These are phyloP conservation scores for Fagus crenata DNA, from an alignment of 306 rosid species.

Conservation along the genomic window DNA sequence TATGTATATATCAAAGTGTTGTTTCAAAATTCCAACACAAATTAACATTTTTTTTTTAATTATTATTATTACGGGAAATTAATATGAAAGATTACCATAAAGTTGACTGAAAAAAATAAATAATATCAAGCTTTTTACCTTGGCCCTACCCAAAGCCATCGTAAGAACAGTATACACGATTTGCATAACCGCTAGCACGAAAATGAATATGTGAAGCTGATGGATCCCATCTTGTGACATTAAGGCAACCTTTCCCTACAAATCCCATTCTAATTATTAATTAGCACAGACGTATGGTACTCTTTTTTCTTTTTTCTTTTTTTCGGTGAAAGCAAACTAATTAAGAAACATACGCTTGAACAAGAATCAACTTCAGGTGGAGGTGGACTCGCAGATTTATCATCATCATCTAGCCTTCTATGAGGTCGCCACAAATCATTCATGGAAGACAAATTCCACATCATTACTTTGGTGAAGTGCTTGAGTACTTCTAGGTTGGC, in stretches of 20 bases:
- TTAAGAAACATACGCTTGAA: conserved; percentile 8
- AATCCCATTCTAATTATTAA: neutral
- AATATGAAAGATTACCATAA: neutral
- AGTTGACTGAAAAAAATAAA: neutral
- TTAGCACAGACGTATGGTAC: neutral
- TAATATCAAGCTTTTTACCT: conserved; percentile 14
- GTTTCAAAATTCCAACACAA: no score
- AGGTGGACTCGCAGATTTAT: neutral
- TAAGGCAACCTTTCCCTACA: conserved; percentile 44
- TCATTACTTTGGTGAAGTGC: conserved; percentile 10
- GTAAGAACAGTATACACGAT: conserved; percentile 38
- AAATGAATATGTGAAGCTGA: conserved; percentile 43
- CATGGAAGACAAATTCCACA: neutral
- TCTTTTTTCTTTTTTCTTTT: neutral
- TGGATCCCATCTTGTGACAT: conserved; percentile 35
- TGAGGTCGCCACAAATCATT: neutral
- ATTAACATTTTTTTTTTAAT: no score
- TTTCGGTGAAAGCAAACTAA: neutral
- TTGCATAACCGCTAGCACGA: conserved; percentile 43
- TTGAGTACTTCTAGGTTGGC: neutral
- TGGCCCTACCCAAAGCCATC: conserved; percentile 43
- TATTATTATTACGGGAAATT: no score
- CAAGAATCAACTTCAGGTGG: conserved; percentile 30
- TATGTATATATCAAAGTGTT: no score
- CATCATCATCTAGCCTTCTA: conserved; percentile 22